Evolutionary conservation across 352 stramenopile genomes (phyloP).

Genomic region (Pythium dissotocum): DNA sequence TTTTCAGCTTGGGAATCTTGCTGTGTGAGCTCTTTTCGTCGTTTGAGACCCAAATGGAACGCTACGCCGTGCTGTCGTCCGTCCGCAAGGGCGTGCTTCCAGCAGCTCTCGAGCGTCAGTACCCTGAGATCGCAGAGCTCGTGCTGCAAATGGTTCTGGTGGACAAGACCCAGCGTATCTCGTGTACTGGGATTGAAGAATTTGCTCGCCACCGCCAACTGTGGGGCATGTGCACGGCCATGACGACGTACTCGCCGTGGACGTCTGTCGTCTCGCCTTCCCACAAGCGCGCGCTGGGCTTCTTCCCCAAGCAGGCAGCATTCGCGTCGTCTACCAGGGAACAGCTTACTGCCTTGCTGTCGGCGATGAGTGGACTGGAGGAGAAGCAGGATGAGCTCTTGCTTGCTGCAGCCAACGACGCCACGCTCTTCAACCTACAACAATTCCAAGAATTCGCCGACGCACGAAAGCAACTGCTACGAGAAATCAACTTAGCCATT

Average conservation of each 20-base stretch:
- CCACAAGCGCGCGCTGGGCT: background rate
- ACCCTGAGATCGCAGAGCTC: slow-evolving; percentile 47
- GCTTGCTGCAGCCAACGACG: background rate
- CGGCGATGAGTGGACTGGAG: slow-evolving; percentile 7
- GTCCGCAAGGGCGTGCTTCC: slow-evolving; percentile 47
- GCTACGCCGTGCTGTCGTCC: slow-evolving; percentile 53
- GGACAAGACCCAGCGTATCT: slow-evolving; percentile 41
- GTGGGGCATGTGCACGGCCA: slow-evolving; percentile 11
- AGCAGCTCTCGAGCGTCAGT: slow-evolving; percentile 25
- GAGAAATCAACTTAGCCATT: slow-evolving; percentile 5
- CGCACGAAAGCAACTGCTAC: background rate
- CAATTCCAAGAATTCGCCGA: slow-evolving; percentile 3
- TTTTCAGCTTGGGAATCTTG: slow-evolving; percentile 76
- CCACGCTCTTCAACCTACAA: background rate
- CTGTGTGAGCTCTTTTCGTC: slow-evolving; percentile 75
- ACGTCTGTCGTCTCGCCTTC: background rate
- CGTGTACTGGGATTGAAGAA: slow-evolving; percentile 53
- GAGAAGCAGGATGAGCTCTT: slow-evolving; percentile 13
- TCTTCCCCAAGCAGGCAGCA: background rate
- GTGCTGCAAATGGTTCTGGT: slow-evolving; percentile 53
- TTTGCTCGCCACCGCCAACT: slow-evolving; percentile 11
- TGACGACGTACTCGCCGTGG: slow-evolving; percentile 2
- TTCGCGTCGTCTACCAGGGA: background rate
- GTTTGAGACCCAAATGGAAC: slow-evolving; percentile 83
- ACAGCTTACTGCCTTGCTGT: background rate